Evolutionary conservation across 257 asterid genomes (phyloP).

Genomic region (Pogostemon cablin): DNA sequence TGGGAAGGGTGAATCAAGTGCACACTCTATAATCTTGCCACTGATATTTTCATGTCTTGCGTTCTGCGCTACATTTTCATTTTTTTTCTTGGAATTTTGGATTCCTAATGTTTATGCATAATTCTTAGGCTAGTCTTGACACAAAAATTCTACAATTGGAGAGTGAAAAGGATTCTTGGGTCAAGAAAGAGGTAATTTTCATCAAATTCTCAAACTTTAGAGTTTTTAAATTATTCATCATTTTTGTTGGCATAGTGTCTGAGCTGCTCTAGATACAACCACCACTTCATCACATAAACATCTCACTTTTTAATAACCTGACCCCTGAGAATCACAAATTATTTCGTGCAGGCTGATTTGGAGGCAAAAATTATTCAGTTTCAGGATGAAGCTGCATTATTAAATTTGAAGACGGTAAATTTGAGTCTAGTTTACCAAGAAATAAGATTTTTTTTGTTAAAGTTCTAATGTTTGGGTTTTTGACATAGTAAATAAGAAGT

Average conservation of each 20-base stretch:
- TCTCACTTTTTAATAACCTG: constrained; percentile 5
- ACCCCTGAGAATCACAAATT: constrained; percentile 26
- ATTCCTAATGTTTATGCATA: constrained; percentile 24
- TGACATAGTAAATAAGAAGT: constrained; percentile 19
- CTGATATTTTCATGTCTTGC: neutral
- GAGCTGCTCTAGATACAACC: neutral
- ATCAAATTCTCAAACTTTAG: constrained; percentile 13
- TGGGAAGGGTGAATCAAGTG: constrained; percentile 13
- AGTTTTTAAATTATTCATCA: neutral
- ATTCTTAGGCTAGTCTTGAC: constrained; percentile 50
- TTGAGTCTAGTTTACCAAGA: constrained; percentile 28
- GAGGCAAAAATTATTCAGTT: constrained; percentile 49
- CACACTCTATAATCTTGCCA: constrained; percentile 9
- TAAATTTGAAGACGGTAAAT: constrained; percentile 54
- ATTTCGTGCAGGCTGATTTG: constrained; percentile 51
- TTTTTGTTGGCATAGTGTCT: neutral
- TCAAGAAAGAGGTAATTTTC: constrained; percentile 59
- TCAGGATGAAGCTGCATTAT: constrained; percentile 48
- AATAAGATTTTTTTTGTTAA: constrained; percentile 8
- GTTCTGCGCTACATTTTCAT: neutral
- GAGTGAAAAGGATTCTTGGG: constrained; percentile 59
- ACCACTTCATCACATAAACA: neutral
- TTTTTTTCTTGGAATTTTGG: constrained; percentile 7
- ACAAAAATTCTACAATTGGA: constrained; percentile 43
- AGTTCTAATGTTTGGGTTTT: constrained; percentile 24